Base-by-base conservation (phyloP, 805 yeast species). In the Wickerhamomyces kurtzmanii region DNA sequence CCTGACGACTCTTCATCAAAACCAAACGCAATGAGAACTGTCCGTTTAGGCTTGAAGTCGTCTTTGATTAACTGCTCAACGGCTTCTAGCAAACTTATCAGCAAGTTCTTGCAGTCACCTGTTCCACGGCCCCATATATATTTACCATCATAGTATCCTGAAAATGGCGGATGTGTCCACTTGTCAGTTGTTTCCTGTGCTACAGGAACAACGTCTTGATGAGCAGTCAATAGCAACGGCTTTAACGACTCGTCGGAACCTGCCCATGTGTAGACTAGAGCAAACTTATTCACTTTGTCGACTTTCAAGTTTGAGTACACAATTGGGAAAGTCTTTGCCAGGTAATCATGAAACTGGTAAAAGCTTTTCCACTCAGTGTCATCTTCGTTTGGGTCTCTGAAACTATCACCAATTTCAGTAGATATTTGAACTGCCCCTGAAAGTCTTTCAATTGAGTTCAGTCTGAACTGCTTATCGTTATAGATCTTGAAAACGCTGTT, bases 161-260 rank as follows among this genome's bases (percentile, higher is more conserved):
- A 40, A 32, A 71, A 75, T 7, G 86, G 85, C 10, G 69, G 71
- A 40, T 67, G 56, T 2, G 56, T 55, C 86, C 86, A 79, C 32
- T 65, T 56, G 15, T 43, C 51, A 18, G 60, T 48, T 1, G 80
- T 68, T 12, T 62, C 68, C n/a, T 47, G 43, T 39, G 69, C 74
- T 5, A 75, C 74, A 2, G 87, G 86, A 17, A 79, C 87, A 4
- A 73, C 78, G 41, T 78, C 86, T 46, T 71, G 78, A 47, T 79
- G 87, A 4, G 83, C 84, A 47, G 75, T 65, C 31, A 77, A 54
- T 47, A 79, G 41, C 10, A 73, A 35, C 5, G 87, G 86, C 44
- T 73, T 71, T 33, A 71, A 52, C 8, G 42, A 25, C 6, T 36
- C 17, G 27, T 62, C 37, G 9, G 61, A 45, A 5, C 85, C 85